Evolutionary conservation across 2,329 filamentous ascomycete genomes (phyloP).

Genomic region (Incumbomyces lentus): DNA sequence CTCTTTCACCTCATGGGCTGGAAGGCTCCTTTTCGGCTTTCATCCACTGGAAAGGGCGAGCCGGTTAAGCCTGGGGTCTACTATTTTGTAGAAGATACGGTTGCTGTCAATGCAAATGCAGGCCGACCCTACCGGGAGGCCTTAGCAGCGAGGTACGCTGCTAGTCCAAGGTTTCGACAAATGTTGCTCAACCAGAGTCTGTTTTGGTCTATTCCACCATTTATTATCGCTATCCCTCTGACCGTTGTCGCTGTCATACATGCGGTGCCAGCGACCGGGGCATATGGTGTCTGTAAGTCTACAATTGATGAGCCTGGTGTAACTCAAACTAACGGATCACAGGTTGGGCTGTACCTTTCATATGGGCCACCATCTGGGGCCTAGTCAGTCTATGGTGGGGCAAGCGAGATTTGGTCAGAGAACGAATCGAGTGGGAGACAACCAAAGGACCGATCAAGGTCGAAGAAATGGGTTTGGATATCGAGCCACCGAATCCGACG

Average conservation of each 20-base stretch:
- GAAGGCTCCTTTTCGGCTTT: constrained; percentile 49
- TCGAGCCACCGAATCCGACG: not conserved
- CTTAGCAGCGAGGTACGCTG: constrained; percentile 42
- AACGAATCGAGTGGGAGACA: constrained; percentile 32
- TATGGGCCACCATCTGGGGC: constrained; percentile 34
- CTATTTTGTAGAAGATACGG: constrained; percentile 57
- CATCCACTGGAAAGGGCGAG: constrained; percentile 51
- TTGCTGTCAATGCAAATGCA: constrained; percentile 56
- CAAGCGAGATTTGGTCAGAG: constrained; percentile 33
- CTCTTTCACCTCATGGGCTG: constrained; percentile 22
- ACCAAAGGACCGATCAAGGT: constrained; percentile 9
- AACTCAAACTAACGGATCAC: constrained; percentile 8
- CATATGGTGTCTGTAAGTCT: constrained; percentile 30
- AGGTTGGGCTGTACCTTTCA: constrained; percentile 35
- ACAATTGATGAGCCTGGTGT: too few relatives aligned
- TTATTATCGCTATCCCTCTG: constrained; percentile 38
- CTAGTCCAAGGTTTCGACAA: constrained; percentile 43
- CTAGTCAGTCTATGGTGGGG: constrained; percentile 39
- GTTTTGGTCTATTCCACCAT: constrained; percentile 46
- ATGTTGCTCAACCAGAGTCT: constrained; percentile 47
- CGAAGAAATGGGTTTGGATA: not conserved
- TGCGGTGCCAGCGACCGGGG: constrained; percentile 37
- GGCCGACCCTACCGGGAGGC: constrained; percentile 44
- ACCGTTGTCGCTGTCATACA: constrained; percentile 37
- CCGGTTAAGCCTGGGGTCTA: constrained; percentile 51